Evolutionary conservation across 1,284 basidiomycete genomes (phyloP).

Genomic region (Puccinia sorghi): DNA sequence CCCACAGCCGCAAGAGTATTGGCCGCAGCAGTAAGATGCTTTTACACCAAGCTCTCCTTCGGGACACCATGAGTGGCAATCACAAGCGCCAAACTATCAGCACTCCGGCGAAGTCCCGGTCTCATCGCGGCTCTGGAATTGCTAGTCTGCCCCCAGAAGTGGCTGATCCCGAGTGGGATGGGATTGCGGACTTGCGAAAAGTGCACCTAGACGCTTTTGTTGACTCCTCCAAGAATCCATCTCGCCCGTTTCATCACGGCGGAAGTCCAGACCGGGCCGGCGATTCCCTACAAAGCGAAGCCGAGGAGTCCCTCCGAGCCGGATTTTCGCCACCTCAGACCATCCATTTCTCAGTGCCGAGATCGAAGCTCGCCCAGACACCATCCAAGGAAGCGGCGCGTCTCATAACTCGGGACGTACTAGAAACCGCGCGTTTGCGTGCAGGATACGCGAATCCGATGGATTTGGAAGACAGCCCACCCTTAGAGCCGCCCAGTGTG

Average conservation of each 20-base stretch:
- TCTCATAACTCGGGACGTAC: conserved; percentile 57
- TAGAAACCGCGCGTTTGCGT: conserved; percentile 53
- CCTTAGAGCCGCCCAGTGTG: conserved; percentile 43
- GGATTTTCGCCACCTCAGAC: conserved; percentile 58
- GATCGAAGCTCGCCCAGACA: conserved; percentile 56
- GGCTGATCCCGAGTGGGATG: conserved; percentile 55
- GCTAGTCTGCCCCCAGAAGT: conserved; percentile 32
- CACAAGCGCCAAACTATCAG: conserved; percentile 38
- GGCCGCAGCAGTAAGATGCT: conserved; percentile 12
- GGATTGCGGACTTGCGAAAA: conserved; percentile 58
- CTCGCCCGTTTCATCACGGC: not conserved
- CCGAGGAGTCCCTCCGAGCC: conserved; percentile 55
- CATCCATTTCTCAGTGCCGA: conserved; percentile 57
- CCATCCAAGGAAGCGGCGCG: conserved; percentile 58
- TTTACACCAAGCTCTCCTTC: conserved; percentile 42
- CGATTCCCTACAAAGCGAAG: conserved; percentile 51
- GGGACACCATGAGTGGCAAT: conserved; percentile 21
- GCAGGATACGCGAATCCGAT: conserved; percentile 46
- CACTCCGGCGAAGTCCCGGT: conserved; percentile 23
- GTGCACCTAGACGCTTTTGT: conserved; percentile 53
- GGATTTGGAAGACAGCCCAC: conserved; percentile 44
- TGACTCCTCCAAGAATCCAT: conserved; percentile 50
- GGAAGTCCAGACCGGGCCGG: not conserved
- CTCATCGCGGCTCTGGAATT: not conserved
- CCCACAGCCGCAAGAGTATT: not conserved